phyloP scores from a whole-genome alignment of 768 basidiomycete species.

The Suillus subalutaceus region DNA sequence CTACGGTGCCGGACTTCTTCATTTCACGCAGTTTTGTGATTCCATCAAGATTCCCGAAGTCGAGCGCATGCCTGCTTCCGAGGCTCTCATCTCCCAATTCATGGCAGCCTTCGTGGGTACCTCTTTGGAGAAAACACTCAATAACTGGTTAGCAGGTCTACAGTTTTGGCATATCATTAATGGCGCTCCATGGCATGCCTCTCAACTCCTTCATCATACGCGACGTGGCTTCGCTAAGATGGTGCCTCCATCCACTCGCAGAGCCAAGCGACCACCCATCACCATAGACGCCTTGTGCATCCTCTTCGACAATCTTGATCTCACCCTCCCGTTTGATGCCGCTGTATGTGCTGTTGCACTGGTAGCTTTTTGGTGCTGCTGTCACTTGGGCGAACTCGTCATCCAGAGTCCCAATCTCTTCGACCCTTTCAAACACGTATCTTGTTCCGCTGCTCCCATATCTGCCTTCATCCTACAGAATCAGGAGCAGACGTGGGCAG shows the following conservation, averaged over 20 bases:
- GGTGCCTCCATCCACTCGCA: slow-evolving; percentile 19
- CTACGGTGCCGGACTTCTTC: slow-evolving; percentile 30
- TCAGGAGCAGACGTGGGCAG: no score
- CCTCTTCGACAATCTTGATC: no score
- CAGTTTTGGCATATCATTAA: slow-evolving; percentile 36
- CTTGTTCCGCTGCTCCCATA: no score
- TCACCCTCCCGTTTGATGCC: no score
- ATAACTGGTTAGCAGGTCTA: slow-evolving; percentile 39
- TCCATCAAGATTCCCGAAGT: slow-evolving; percentile 33
- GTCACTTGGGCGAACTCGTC: no score
- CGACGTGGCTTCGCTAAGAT: slow-evolving; percentile 17
- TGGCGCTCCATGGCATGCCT: background rate
- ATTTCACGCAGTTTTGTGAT: slow-evolving; percentile 42
- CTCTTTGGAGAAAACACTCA: slow-evolving; percentile 24
- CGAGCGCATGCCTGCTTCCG: slow-evolving; percentile 5
- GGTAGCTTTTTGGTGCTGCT: no score
- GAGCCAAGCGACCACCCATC: background rate
- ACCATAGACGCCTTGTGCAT: no score
- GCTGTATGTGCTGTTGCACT: no score
- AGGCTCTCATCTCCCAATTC: slow-evolving; percentile 37
- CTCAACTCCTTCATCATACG: background rate
- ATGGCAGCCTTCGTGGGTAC: slow-evolving; percentile 19
- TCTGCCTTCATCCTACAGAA: no score
- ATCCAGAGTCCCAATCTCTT: no score
- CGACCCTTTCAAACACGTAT: no score